Base-by-base conservation (phyloP, 2,329 filamentous ascomycete species). In the Claviceps lovelessii region DNA sequence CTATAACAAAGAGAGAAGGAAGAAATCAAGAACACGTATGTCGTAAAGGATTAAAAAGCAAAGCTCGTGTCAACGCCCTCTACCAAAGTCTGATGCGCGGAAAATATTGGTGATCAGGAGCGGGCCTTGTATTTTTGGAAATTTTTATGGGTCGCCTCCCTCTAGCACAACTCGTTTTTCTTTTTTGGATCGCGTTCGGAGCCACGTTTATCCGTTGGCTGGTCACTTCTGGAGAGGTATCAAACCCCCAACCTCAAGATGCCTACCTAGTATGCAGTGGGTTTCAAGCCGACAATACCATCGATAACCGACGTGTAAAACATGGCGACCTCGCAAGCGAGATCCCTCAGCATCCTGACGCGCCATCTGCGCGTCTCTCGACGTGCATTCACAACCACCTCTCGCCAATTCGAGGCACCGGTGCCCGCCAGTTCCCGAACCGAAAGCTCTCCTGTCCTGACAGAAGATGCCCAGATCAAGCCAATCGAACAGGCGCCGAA, bases 401-500 rank as follows among this genome's bases (percentile, higher is more conserved):
- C 73, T 49, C 73, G 73, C 55, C 71, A 73, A 59, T 66, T 73
- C 65, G 75, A 80, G 55, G 64, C 72, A 54, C 64, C 70, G 46
- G 66, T 70, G 53, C 65, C 73, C 49, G 62, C 68, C 55, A 63
- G 67, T 56, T 70, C 73, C 49, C 64, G 61, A 51, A 58, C 63
- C 56, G 71, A 74, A 50, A 69, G 72, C 42, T 64, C 67, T 8
- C 72, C 74, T 56, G 69, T 73, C 58, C 70, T 72, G 60, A 67
- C 72, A 60, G 73, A 75, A 58, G 72, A 68, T 53, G 59, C 62
- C 58, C 64, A 66, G 57, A 63, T 73, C 37, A 72, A 74, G 63
- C 75, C 81, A 59, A 72, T 78, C 55, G 72, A 76, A 69, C 93
- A 98, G 76, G 88, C 91, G 37, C 93, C 93, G 28, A 98, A 98